phyloP scores from a whole-genome alignment of 345 rosid species.

The Adansonia digitata region DNA sequence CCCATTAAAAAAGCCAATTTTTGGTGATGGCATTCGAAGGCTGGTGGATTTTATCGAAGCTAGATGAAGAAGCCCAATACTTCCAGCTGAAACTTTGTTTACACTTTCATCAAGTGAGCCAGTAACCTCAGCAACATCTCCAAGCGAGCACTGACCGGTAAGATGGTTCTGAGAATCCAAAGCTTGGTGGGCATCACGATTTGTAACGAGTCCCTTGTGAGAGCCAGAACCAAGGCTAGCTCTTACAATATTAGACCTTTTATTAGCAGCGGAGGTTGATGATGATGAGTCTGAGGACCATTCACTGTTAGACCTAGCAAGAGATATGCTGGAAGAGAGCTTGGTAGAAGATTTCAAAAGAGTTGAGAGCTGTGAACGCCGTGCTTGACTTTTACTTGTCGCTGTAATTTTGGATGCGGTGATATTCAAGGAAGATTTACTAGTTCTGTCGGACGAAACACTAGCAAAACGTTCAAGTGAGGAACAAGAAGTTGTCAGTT shows the following conservation, averaged over 20 bases:
- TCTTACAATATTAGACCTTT: slow-evolving; percentile 35
- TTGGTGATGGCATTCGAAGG: slow-evolving; percentile 90
- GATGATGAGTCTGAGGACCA: slow-evolving; percentile 58
- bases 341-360: slow-evolving; percentile 39
- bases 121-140: slow-evolving; percentile 25
- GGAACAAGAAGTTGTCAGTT: slow-evolving; percentile 54
- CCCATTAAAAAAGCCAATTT: slow-evolving; percentile 90
- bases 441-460: slow-evolving; percentile 37
- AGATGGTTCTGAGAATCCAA: slow-evolving; percentile 26
- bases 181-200: slow-evolving; percentile 23
- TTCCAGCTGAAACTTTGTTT: slow-evolving; percentile 33
- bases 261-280: slow-evolving; percentile 49
- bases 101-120: slow-evolving; percentile 21
- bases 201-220: slow-evolving; percentile 14
- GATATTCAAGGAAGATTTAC: slow-evolving; percentile 33
- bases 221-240: slow-evolving; percentile 37
- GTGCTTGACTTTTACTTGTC: slow-evolving; percentile 33
- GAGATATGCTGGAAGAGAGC: slow-evolving; percentile 43
- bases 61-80: slow-evolving; percentile 27
- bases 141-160: slow-evolving; percentile 25
- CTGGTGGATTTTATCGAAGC: slow-evolving; percentile 59
- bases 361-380: slow-evolving; percentile 31
- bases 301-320: slow-evolving; percentile 71
- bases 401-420: slow-evolving; percentile 28
- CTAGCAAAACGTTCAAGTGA: slow-evolving; percentile 62